Evolutionary conservation across 1,139 yeast species (phyloP), one percentile per base, ranked within the genome.

Genomic region (Hanseniaspora gamundiae): DNA sequence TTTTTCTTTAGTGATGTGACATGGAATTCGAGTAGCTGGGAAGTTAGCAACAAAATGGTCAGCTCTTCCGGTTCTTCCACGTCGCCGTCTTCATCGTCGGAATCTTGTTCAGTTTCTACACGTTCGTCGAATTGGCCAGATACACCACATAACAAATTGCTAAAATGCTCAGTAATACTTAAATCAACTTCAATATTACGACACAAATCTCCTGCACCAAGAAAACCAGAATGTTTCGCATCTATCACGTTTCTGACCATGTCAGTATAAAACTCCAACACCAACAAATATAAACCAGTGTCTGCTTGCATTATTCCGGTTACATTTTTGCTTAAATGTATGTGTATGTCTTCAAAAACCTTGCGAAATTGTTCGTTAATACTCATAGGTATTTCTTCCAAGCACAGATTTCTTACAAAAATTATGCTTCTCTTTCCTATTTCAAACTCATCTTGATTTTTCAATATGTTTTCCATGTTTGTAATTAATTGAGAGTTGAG

Each of bases 391-490:
- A 43, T 30, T 13, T 52, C 56, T 13, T 51, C 58, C 13, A 59
- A n/a, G 29, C 53, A 51, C 35, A 59, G 45, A 44, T 60, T 60
- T 43, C 51, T 56, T 5, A 55, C 35, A 38, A 59, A 39, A 5
- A 54, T 60, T 24, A 57, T 45, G 2, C 57, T 41, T 44, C 60
- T 51, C 50, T 54, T 49, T 33, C 59, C 58, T 35, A 58, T 40
- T 6, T 45, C 50, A 33, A 51, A 36, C 4, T 48, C 26, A 13
- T 41, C 49, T 14, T 48, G 47, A 9, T 42, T 45, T 5, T 42
- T 42, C 38, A 19, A 5, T 22, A 30, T 19, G 8, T 26, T 30
- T 10, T 43, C 43, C 19, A 43, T 19, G 11, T 31, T 21, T 5
- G 26, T 30, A 14, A 36, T 21, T 13, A 43, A 20, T 2, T 27